A percentile compares a stretch with the other conserved stretches of the same genome.
Evolutionary conservation across 352 stramenopile species (phyloP).

Genomic region (Globisporangium nagaii): DNA sequence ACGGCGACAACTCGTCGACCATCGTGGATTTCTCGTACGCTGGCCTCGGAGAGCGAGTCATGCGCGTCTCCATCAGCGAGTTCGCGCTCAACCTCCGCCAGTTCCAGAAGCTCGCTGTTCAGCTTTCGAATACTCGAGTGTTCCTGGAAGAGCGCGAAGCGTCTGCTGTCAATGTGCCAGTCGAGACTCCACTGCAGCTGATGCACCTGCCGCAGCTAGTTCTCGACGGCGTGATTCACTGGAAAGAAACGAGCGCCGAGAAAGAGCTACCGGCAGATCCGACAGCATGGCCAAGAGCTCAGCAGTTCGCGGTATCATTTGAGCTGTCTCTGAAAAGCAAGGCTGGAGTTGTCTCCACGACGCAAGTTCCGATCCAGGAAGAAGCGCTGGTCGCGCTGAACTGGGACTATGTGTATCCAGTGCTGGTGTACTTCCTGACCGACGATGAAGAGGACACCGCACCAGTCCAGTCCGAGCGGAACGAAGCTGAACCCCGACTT

Average conservation of each 20-base stretch:
- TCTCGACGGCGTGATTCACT: conserved; percentile 26
- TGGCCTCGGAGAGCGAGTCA: conserved; percentile 19
- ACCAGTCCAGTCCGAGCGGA: not conserved
- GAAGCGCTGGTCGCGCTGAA: conserved; percentile 53
- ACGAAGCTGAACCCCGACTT: conserved; percentile 2
- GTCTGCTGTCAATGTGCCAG: not conserved
- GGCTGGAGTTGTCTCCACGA: conserved; percentile 3
- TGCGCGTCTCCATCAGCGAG: conserved; percentile 26
- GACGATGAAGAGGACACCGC: conserved; percentile 26
- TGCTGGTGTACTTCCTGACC: conserved; percentile 44
- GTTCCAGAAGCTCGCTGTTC: conserved; percentile 43
- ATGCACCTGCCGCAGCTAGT: conserved; percentile 19
- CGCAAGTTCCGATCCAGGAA: conserved; percentile 31
- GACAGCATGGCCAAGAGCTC: not conserved
- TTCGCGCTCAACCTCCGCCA: conserved; percentile 42
- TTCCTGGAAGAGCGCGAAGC: conserved; percentile 5
- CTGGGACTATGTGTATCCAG: conserved; percentile 69
- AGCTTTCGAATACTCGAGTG: conserved; percentile 21
- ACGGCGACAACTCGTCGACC: conserved; percentile 13
- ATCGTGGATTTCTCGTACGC: conserved; percentile 6
- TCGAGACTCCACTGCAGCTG: conserved; percentile 11
- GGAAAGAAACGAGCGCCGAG: conserved; percentile 2
- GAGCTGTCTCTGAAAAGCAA: conserved; percentile 40
- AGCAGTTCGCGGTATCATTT: conserved; percentile 42
- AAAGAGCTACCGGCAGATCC: not conserved